Conservation (phyloP, 306 rosid genomes). For the Castanospermum australe region DNA sequence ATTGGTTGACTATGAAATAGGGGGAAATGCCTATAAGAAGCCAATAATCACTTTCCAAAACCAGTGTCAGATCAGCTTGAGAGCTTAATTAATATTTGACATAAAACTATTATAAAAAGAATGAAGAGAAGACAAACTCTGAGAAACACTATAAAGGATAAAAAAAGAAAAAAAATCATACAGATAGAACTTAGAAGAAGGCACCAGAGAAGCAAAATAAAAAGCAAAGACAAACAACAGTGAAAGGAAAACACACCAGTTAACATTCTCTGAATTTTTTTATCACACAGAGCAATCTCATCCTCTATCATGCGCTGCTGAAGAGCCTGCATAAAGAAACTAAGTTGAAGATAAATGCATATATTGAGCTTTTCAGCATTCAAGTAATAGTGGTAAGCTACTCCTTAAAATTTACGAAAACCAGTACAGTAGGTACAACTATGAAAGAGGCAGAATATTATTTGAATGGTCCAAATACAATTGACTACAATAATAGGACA, state of each 20-base stretch:
- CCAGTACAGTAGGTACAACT: background rate
- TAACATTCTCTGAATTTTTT: conserved; percentile 51
- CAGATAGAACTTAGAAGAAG: background rate
- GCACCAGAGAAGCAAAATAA: conserved; percentile 13
- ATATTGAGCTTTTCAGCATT: conserved; percentile 8
- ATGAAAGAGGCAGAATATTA: background rate
- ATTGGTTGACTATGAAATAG: background rate
- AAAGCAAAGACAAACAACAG: background rate
- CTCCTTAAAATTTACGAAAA: background rate
- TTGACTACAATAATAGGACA: background rate
- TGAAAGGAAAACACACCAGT: conserved; percentile 45
- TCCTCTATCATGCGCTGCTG: conserved; percentile 65
- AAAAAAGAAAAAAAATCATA: background rate
- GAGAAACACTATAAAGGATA: background rate
- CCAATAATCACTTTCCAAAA: background rate
- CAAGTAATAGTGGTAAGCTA: conserved; percentile 11
- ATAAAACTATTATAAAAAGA: background rate
- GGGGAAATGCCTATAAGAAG: background rate
- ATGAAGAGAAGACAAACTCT: background rate
- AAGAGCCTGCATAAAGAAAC: conserved; percentile 57
- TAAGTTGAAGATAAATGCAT: conserved; percentile 12
- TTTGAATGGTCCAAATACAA: conserved; percentile 2
- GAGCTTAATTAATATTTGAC: background rate
- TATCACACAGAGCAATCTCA: conserved; percentile 64
- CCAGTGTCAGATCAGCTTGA: conserved; percentile 11